A percentile compares a stretch with the other conserved stretches of the same genome.
phyloP scores from a whole-genome alignment of 495 filamentous ascomycete genomes.

The Lineolata rhizophorae region DNA sequence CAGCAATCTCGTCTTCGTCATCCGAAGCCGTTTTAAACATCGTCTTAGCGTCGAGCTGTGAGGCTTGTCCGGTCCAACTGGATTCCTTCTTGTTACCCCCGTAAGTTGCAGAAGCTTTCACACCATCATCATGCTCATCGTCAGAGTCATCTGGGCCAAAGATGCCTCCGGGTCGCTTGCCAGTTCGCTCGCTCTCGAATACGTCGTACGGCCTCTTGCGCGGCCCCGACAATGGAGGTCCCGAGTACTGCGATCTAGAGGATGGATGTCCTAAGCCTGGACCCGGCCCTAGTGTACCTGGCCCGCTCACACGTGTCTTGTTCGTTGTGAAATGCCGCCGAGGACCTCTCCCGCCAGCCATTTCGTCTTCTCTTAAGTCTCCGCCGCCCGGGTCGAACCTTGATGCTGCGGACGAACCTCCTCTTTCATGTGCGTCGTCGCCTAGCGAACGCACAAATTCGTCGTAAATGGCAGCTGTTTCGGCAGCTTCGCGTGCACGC shows the following conservation, averaged over 20 bases:
- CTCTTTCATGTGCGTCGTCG: too few relatives aligned
- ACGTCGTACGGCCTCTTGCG: constrained; percentile 28
- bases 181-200: constrained; percentile 12
- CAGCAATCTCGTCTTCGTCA: constrained; percentile 20
- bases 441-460: constrained; percentile 85
- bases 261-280: too few relatives aligned
- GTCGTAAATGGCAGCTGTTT: constrained; percentile 75
- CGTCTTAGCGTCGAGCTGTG: constrained; percentile 17
- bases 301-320: constrained; percentile 34
- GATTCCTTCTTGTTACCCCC: constrained; percentile 14
- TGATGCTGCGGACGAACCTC: too few relatives aligned
- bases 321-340: constrained; percentile 6
- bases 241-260: too few relatives aligned
- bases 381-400: too few relatives aligned
- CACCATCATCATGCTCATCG: too few relatives aligned
- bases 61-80: constrained; percentile 11
- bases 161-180: too few relatives aligned
- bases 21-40: constrained; percentile 29
- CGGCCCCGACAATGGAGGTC: too few relatives aligned
- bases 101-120: constrained; percentile 19
- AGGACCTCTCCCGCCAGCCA: constrained; percentile 8
- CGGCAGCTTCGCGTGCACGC: constrained; percentile 49
- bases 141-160: too few relatives aligned
- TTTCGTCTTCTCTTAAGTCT: constrained; percentile 12
- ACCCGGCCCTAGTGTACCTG: constrained; percentile 50